Percentiles rank a stretch among this genome's conserved stretches.
These are phyloP conservation scores for Lipomyces orientalis DNA, from an alignment of 805 yeast species.

Conservation along the genomic window DNA sequence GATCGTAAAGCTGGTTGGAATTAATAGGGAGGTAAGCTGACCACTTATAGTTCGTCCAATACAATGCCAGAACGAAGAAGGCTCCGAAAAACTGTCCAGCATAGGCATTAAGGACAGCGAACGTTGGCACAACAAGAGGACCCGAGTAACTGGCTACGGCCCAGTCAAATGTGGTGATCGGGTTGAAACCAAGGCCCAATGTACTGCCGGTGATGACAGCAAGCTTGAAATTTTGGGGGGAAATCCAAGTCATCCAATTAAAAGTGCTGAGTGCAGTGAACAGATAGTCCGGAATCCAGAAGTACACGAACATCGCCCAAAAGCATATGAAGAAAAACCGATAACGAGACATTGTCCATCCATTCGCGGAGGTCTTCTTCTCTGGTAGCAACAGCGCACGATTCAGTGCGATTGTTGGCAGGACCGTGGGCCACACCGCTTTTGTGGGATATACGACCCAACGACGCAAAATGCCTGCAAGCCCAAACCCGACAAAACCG, in stretches of 20 bases:
- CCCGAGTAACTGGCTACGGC: conserved; percentile 63
- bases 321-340: conserved; percentile 55
- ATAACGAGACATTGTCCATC: conserved; percentile 64
- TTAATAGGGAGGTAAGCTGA: conserved; percentile 52
- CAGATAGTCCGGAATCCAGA: conserved; percentile 70
- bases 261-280: conserved; percentile 66
- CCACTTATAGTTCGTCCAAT: conserved; percentile 45
- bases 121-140: conserved; percentile 61
- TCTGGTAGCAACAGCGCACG: conserved; percentile 53
- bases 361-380: conserved; percentile 49
- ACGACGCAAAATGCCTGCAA: conserved; percentile 64
- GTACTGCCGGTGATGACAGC: conserved; percentile 62
- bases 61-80: conserved; percentile 50
- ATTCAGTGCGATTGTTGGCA: conserved; percentile 63
- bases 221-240: conserved; percentile 52
- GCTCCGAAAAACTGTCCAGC: conserved; percentile 46
- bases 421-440: conserved; percentile 68
- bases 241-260: conserved; percentile 56
- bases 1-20: conserved; percentile 59
- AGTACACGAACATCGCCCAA: conserved; percentile 56
- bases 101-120: conserved; percentile 52
- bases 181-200: conserved; percentile 57
- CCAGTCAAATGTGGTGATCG: conserved; percentile 54
- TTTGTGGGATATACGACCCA: conserved; percentile 65
- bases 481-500: conserved; percentile 67